Evolutionary conservation across 2,329 filamentous ascomycete genomes (phyloP), one percentile per base, ranked within the genome.

Genomic region (Aspergillus quadrilineatus): DNA sequence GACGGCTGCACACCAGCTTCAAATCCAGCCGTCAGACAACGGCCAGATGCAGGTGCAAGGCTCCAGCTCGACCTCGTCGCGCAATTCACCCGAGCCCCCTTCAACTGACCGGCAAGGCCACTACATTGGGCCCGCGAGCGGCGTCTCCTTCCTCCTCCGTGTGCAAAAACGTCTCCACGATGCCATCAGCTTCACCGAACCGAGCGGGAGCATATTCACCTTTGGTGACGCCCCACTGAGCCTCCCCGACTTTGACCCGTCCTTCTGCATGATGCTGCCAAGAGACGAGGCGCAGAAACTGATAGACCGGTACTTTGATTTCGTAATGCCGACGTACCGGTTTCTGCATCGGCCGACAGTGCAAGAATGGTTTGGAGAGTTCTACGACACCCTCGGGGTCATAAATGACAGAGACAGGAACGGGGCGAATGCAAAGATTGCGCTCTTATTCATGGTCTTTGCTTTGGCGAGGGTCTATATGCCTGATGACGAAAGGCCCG

Each of bases 301-400:
- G 9, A 43, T 79, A 4, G 60, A 67, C 15, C 61, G 68, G 42
- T 80, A 79, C 57, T 78, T 79, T 57, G 76, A 79, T 53, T 75
- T 78, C 55, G 71, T 73, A 4, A 73, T 76, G 62, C 73, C 77
- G 1, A 79, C 76, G 0, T 73, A 79, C 57, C 73, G 77, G 1
- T 80, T 79, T 56, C 63, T 80, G 17, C 77, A 80, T 59, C 68
- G 70, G 7, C 73, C 70, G 3, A 78, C 73, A 0, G 63, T 78
- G n/a, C 67, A 77, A 53, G 62, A 63, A 36, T 78, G 73, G 72
- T 71, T 82, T 9, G 69, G 73, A 9, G 75, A 79, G 26, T 77
- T 80, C 41, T 81, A 82, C n/a, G 39, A 52, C 6, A 52, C 41
- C 2, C 22, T 44, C 3, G 76, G 76, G 10, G 66, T 70, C 14